Percentiles rank a stretch among this genome's conserved stretches.
phyloP scores from a whole-genome alignment of 192 early-diverging fungal genomes.

The Coemansia sp. region DNA sequence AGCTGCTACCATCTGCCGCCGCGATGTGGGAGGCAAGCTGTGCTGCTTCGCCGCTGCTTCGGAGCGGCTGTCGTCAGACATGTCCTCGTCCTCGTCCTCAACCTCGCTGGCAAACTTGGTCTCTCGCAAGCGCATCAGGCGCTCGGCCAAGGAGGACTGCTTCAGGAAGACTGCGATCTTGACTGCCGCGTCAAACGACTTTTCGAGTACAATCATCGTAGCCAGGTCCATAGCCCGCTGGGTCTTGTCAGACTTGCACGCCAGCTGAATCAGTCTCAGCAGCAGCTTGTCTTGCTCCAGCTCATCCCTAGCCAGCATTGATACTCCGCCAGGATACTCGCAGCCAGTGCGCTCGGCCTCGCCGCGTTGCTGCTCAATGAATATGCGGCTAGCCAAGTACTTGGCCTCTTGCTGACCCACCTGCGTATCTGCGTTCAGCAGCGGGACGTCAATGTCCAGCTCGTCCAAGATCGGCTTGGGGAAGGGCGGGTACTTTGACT shows the following conservation, averaged over 20 bases:
- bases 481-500: slow-evolving; percentile 60
- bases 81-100: slow-evolving; percentile 15
- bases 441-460: slow-evolving; percentile 67
- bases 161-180: slow-evolving; percentile 78
- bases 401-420: slow-evolving; percentile 53
- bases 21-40: neutral
- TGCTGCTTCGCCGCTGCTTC: neutral
- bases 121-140: slow-evolving; percentile 62
- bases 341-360: slow-evolving; percentile 55
- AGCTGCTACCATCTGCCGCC: neutral
- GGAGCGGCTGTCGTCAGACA: neutral
- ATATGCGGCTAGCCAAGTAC: slow-evolving; percentile 57
- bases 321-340: slow-evolving; percentile 40
- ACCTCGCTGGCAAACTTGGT: slow-evolving; percentile 18
- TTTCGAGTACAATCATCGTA: slow-evolving; percentile 60
- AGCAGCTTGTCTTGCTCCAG: slow-evolving; percentile 81
- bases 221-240: slow-evolving; percentile 84
- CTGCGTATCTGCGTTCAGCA: slow-evolving; percentile 59
- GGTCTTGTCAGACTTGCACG: slow-evolving; percentile 77
- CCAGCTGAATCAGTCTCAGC: slow-evolving; percentile 78
- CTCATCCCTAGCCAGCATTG: slow-evolving; percentile 48
- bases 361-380: slow-evolving; percentile 61
- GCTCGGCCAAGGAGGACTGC: slow-evolving; percentile 73
- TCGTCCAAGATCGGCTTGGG: slow-evolving; percentile 74
- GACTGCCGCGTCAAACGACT: slow-evolving; percentile 80